These are phyloP conservation scores for Penicillium paneum DNA, from an alignment of 2,329 filamentous ascomycete genomes.

Conservation along the genomic window DNA sequence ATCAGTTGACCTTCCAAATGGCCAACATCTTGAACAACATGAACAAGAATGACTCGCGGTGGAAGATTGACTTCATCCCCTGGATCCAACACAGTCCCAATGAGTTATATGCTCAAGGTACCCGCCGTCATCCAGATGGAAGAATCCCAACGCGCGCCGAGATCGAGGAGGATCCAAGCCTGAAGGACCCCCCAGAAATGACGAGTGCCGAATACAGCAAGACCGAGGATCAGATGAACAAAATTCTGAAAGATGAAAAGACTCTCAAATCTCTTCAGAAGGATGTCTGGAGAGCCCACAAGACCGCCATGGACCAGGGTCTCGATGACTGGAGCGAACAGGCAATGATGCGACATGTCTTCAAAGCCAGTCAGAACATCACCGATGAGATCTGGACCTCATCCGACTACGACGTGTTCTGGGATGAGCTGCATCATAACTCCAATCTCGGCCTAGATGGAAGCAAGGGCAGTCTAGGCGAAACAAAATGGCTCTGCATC, in stretches of 20 bases:
- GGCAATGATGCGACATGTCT: conserved; percentile 31
- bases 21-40: conserved; percentile 23
- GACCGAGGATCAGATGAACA: conserved; percentile 16
- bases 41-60: conserved; percentile 21
- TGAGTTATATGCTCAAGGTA: conserved; percentile 24
- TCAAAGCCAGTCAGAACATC: conserved; percentile 37
- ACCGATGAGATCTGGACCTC: conserved; percentile 37
- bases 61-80: conserved; percentile 28
- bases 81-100: conserved; percentile 30
- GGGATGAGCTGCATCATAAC: conserved; percentile 36
- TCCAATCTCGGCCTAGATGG: conserved; percentile 34
- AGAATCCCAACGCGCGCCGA: conserved; percentile 25
- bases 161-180: conserved; percentile 14
- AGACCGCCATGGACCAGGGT: conserved; percentile 22
- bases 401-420: conserved; percentile 34
- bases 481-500: conserved; percentile 30
- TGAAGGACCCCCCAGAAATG: conserved; percentile 17
- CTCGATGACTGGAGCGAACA: conserved; percentile 28
- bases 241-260: conserved; percentile 15
- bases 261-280: conserved; percentile 22
- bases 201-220: conserved; percentile 9
- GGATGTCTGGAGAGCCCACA: conserved; percentile 24
- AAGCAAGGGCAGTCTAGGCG: conserved; percentile 21
- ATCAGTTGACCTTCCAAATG: conserved; percentile 26
- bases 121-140: conserved; percentile 22